Conservation (phyloP, 352 stramenopile genomes). For the Pythium chondricola region DNA sequence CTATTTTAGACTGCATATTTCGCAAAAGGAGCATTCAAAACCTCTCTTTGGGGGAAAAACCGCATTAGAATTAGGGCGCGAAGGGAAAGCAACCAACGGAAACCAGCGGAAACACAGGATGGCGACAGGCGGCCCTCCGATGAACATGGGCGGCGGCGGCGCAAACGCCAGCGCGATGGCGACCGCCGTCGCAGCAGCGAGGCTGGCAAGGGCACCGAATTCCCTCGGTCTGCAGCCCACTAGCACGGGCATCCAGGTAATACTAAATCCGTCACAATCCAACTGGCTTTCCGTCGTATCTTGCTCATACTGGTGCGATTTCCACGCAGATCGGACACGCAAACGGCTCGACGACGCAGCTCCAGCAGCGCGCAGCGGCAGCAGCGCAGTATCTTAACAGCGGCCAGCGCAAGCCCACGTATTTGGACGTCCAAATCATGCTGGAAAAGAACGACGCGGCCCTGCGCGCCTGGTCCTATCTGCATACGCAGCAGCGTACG, state of each 20-base stretch:
- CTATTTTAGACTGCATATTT: too few relatives aligned
- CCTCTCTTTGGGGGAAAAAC: too few relatives aligned
- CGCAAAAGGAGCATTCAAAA: too few relatives aligned
- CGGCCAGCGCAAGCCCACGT: conserved; percentile 45
- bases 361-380: conserved; percentile 58
- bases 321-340: too few relatives aligned
- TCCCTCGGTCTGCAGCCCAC: too few relatives aligned
- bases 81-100: neutral
- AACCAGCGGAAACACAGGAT: neutral
- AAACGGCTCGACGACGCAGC: conserved; percentile 2
- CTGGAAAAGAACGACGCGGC: conserved; percentile 83
- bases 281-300: too few relatives aligned
- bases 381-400: conserved; percentile 30
- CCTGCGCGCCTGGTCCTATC: conserved; percentile 61
- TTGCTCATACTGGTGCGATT: too few relatives aligned
- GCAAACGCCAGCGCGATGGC: neutral
- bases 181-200: neutral
- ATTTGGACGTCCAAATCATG: conserved; percentile 70
- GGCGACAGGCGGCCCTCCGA: conserved; percentile 5
- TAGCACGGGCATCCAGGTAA: too few relatives aligned
- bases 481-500: conserved; percentile 74
- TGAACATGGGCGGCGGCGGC: conserved; percentile 4
- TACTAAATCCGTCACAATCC: too few relatives aligned
- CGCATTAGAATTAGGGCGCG: too few relatives aligned
- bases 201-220: too few relatives aligned